These are phyloP conservation scores for Coemansia sp. DNA, from an alignment of 192 early-diverging fungal species.

Conservation along the genomic window DNA sequence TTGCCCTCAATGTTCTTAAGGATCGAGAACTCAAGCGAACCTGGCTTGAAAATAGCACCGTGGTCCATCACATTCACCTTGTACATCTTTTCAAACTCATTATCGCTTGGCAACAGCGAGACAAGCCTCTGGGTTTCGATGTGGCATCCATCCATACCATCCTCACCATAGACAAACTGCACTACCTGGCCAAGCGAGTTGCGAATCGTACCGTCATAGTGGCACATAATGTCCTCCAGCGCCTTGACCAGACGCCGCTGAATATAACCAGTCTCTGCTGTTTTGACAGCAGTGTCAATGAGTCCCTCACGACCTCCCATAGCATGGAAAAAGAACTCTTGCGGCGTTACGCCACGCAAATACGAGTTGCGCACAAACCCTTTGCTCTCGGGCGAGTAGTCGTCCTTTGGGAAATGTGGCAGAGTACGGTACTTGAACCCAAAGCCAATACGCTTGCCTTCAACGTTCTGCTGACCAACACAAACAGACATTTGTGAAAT, in stretches of 20 bases:
- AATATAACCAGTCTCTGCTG: constrained; percentile 99
- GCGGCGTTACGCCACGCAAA: constrained; percentile 85
- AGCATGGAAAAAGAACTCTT: constrained; percentile 99
- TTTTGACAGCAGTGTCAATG: constrained; percentile 99
- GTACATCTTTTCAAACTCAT: constrained; percentile 76
- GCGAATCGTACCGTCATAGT: constrained; percentile 96
- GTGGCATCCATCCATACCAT: constrained; percentile 93
- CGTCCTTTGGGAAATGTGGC: constrained; percentile 98
- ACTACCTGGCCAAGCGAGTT: constrained; percentile 92
- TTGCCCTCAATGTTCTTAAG: constrained; percentile 75
- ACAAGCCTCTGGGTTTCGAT: constrained; percentile 83
- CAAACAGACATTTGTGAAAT: constrained; percentile 97
- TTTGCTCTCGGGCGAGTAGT: constrained; percentile 83
- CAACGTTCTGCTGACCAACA: constrained; percentile 99
- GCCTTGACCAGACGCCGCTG: constrained; percentile 98
- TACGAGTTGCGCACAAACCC: constrained; percentile 60
- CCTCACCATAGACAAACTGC: constrained; percentile 98
- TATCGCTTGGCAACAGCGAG: constrained; percentile 67
- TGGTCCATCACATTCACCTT: constrained; percentile 76
- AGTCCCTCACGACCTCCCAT: constrained; percentile 99
- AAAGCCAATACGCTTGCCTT: constrained; percentile 97
- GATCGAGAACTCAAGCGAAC: constrained; percentile 69
- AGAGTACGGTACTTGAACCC: constrained; percentile 93
- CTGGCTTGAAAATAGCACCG: constrained; percentile 64
- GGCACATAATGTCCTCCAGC: constrained; percentile 95